Evolutionary conservation across 1,284 basidiomycete genomes (phyloP).

Genomic region (Farysia itapuensis): DNA sequence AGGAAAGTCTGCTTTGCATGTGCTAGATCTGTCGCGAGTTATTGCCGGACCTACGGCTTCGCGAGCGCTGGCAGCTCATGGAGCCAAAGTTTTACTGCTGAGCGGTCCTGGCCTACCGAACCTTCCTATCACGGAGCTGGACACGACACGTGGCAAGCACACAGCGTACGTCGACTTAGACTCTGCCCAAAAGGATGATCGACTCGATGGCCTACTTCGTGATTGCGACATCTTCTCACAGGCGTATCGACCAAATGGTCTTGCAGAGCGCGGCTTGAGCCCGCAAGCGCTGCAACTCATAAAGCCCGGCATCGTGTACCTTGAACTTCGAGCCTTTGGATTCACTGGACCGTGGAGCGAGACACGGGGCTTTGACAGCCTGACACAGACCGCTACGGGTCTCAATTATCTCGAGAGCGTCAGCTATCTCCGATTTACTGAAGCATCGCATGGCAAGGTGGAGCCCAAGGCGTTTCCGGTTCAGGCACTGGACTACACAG

Average conservation of each 20-base stretch:
- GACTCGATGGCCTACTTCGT: constrained; percentile 61
- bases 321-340: constrained; percentile 68
- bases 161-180: constrained; percentile 68
- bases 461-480: constrained; percentile 64
- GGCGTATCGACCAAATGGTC: constrained; percentile 63
- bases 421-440: background rate
- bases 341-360: constrained; percentile 69
- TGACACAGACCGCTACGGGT: constrained; percentile 70
- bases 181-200: constrained; percentile 9
- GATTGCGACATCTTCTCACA: constrained; percentile 70
- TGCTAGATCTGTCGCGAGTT: constrained; percentile 25
- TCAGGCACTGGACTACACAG: constrained; percentile 70
- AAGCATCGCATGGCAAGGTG: constrained; percentile 59
- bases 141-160: constrained; percentile 71
- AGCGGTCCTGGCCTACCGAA: constrained; percentile 67
- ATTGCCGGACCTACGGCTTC: constrained; percentile 11
- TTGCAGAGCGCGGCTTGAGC: constrained; percentile 8
- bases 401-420: constrained; percentile 61
- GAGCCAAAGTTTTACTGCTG: constrained; percentile 68
- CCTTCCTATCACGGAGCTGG: constrained; percentile 66
- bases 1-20: constrained; percentile 1
- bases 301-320: constrained; percentile 67
- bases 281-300: constrained; percentile 41
- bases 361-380: constrained; percentile 69
- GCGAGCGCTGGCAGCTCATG: constrained; percentile 63